Evolutionary conservation across 331 rosid species (phyloP), one percentile per base, ranked within the genome.

Genomic region (Arachis monticola): DNA sequence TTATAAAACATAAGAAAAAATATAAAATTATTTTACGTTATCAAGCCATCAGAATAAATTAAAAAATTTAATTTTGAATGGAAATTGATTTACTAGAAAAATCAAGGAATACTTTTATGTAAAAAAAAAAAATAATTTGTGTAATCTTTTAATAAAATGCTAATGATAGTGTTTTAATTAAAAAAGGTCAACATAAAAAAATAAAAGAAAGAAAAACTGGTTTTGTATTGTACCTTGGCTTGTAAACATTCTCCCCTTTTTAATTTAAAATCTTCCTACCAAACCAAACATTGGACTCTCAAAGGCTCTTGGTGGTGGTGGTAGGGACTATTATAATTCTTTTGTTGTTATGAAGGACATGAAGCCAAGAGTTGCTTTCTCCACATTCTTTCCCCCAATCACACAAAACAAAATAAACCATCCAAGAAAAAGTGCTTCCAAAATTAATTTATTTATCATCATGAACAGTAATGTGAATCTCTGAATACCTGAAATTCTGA

Each of bases 331-430:
- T 38, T 38, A 38, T 38, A 38, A 3, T 85, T 82, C 51, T 84
- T 82, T 86, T 79, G 73, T 70, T 79, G 71, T 60, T 69, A 61
- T 76, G 64, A 64, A 58, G 77, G 64, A 86, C 81, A 80, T 75
- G 42, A 53, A 42, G 67, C 57, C 74, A 60, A 60, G 60, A 47
- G 77, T 82, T 73, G 78, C 83, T 83, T 82, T 86, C 82, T 69
- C 67, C 81, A 79, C 87, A 66, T 90, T 88, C 88, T 63, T 75
- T 69, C 80, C 84, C 84, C 77, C 58, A 68, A 68, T 64, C 60
- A 74, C 75, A 73, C 79, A 77, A 73, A 81, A 83, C 90, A 84
- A 73, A 81, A 79, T 50, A 81, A 67, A 58, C 66, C 63, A 81
- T 74, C 75, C 72, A 75, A 72, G 72, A 72, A 67, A 67, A 50